Evolutionary conservation across 2,329 filamentous ascomycete species (phyloP).

Genomic region (Pochonia chlamydosporia): DNA sequence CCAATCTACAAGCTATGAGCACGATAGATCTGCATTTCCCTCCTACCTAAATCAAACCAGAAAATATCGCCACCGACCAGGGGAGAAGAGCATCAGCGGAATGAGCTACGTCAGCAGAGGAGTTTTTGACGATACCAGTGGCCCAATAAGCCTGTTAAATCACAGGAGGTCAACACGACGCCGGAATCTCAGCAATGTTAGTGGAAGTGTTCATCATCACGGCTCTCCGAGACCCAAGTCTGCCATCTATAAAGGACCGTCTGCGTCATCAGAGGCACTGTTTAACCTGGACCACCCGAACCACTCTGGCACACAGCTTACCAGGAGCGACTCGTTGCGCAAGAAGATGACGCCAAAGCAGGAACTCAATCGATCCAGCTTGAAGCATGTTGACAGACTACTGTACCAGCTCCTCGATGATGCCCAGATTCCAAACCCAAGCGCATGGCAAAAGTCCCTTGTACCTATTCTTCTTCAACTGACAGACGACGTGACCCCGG

Average conservation of each 20-base stretch:
- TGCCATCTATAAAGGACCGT: conserved; percentile 50
- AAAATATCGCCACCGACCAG: conserved; percentile 66
- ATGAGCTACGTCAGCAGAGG: conserved; percentile 66
- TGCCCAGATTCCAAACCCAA: conserved; percentile 62
- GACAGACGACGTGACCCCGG: conserved; percentile 89
- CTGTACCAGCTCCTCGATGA: conserved; percentile 80
- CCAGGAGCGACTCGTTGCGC: conserved; percentile 78
- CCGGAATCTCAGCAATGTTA: conserved; percentile 80
- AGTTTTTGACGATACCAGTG: conserved; percentile 52
- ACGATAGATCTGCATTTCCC: conserved; percentile 67
- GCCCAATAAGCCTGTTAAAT: conserved; percentile 51
- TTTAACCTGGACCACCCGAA: conserved; percentile 39
- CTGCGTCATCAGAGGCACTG: conserved; percentile 45
- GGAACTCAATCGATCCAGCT: conserved; percentile 80
- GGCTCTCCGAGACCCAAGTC: conserved; percentile 66
- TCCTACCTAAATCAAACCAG: conserved; percentile 67
- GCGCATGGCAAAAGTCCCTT: conserved; percentile 83
- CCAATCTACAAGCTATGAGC: conserved; percentile 61
- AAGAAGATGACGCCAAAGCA: conserved; percentile 68
- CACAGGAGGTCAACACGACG: conserved; percentile 60
- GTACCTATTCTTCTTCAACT: conserved; percentile 86
- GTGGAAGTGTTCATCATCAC: conserved; percentile 59
- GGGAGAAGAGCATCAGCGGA: conserved; percentile 69
- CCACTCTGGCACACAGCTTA: conserved; percentile 45
- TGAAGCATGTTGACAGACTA: conserved; percentile 81